Evolutionary conservation across 2,329 filamentous ascomycete species (phyloP), one percentile per base, ranked within the genome.

Genomic region (Aspergillus sp.): DNA sequence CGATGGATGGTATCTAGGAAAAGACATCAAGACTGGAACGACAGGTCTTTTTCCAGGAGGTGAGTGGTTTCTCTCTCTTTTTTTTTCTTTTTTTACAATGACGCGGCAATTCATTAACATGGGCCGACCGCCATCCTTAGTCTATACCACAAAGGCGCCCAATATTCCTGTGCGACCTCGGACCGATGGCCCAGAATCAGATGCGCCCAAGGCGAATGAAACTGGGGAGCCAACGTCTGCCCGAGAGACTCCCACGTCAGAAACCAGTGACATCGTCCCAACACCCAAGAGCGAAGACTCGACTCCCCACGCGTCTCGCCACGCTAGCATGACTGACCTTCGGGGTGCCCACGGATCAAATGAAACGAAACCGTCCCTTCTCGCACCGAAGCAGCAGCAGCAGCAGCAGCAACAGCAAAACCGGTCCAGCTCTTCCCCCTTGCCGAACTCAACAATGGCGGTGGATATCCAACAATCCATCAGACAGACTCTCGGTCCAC

Each of bases 1-100:
- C 60, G 85, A 88, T 73, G 85, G 85, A 61, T 86, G 83, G 85
- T 88, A 85, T 69, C 73, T 87, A 60, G 85, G 79, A n/a, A 77
- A 77, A 63, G 77, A 80, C 61, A 57, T 77, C 21, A 66, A 66
- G 25, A 73, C 73, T 45, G 75, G 73, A 52, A 72, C 70, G 51
- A 79, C 72, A 3, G 79, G 79, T 25, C 71, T 81, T 35, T 81
- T 81, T 60, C 79, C 79, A 48, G 79, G 77, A 65, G 76, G 79
- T 81, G 75, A 62, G 67, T 52, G 54, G 35, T 47, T 25, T 21
- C 17, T 3, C 31, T 7, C 23, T 37, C 14, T 40, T 4, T 21
- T 21, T 19, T 19, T 19, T 19, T 19, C 3, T 19, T 19, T 23
- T 45, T 21, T 23, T 14, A 45, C 51, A 17, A 25, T 8, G 27